Conservation (phyloP, 2,329 filamentous ascomycete genomes). For the Neopestalotiopsis sp. region DNA sequence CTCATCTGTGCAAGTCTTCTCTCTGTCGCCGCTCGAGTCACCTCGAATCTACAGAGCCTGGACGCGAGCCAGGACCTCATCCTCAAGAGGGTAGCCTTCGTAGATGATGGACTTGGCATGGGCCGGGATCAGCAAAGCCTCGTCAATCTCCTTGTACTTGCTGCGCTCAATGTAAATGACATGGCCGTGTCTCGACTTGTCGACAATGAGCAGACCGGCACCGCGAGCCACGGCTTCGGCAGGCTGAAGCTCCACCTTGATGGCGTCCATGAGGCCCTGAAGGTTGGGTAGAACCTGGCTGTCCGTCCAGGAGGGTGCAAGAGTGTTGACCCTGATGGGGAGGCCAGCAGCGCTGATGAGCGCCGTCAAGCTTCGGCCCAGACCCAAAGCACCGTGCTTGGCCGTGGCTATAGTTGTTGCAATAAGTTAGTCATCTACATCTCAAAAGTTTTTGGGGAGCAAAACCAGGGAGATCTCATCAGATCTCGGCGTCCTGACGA, state of each 20-base stretch:
- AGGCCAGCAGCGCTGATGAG: slow-evolving; percentile 42
- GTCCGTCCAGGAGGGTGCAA: slow-evolving; percentile 61
- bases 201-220: slow-evolving; percentile 55
- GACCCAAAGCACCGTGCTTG: slow-evolving; percentile 62
- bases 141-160: slow-evolving; percentile 59
- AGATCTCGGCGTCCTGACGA: too few species aligned
- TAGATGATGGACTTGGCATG: slow-evolving; percentile 38
- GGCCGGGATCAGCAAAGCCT: slow-evolving; percentile 43
- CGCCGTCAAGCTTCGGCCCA: slow-evolving; percentile 52
- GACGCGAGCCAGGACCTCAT: slow-evolving; percentile 36
- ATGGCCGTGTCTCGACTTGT: slow-evolving; percentile 53
- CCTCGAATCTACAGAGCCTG: background rate
- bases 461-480: too few species aligned
- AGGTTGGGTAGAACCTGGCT: slow-evolving; percentile 51
- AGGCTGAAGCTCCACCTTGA: slow-evolving; percentile 49
- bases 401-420: slow-evolving; percentile 41
- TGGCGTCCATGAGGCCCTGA: slow-evolving; percentile 40
- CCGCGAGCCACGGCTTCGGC: slow-evolving; percentile 53
- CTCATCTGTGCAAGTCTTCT: too few species aligned
- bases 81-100: slow-evolving; percentile 39
- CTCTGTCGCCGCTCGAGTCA: too few species aligned
- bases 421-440: background rate
- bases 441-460: too few species aligned
- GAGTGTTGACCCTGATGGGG: slow-evolving; percentile 60
- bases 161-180: slow-evolving; percentile 56